These are phyloP conservation scores for Cercophora sp. DNA, from an alignment of 495 filamentous ascomycete genomes.

Conservation along the genomic window DNA sequence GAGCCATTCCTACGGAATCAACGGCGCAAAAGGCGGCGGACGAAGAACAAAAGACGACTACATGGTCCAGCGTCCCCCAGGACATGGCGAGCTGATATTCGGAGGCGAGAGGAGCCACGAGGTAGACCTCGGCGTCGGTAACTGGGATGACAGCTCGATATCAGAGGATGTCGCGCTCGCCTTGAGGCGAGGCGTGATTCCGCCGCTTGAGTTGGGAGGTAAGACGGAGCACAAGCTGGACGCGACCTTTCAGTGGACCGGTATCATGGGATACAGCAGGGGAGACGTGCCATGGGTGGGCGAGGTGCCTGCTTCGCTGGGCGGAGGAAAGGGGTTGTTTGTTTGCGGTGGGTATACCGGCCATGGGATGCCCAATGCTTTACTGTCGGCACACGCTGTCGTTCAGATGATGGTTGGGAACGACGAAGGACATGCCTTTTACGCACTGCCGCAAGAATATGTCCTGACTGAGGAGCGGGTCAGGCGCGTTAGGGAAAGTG, in stretches of 20 bases:
- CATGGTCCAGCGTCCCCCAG: conserved; percentile 60
- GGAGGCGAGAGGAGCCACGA: conserved; percentile 37
- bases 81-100: conserved; percentile 56
- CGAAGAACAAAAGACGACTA: conserved; percentile 57
- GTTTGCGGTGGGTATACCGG: conserved; percentile 57
- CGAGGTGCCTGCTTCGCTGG: conserved; percentile 43
- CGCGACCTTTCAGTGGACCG: conserved; percentile 69
- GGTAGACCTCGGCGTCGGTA: conserved; percentile 46
- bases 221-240: conserved; percentile 33
- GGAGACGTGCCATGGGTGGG: conserved; percentile 70
- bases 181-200: conserved; percentile 37
- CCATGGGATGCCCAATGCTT: conserved; percentile 77
- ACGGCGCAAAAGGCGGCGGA: conserved; percentile 34
- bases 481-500: too few relatives aligned
- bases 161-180: conserved; percentile 54
- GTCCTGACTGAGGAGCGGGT: conserved; percentile 41
- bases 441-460: conserved; percentile 41
- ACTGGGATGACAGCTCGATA: conserved; percentile 52
- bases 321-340: conserved; percentile 29
- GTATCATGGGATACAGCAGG: conserved; percentile 74
- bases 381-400: conserved; percentile 47
- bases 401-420: conserved; percentile 28
- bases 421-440: conserved; percentile 11
- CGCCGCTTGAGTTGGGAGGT: conserved; percentile 21
- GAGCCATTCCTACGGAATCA: conserved; percentile 59